Evolutionary conservation across 495 filamentous ascomycete species (phyloP).

Genomic region (Rostrohypoxylon terebratum): DNA sequence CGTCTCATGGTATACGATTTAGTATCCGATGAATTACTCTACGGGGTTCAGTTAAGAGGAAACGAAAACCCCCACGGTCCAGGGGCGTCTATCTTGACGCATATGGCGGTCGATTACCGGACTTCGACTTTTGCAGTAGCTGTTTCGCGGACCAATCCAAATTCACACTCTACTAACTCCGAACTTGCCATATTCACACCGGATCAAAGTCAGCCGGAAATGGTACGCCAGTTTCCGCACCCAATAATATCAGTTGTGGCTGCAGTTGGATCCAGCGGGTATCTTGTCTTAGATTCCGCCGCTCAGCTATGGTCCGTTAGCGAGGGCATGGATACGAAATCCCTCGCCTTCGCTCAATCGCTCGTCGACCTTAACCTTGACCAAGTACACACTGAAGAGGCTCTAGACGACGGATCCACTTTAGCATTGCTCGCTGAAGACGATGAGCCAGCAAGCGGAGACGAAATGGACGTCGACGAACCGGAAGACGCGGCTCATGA

Average conservation of each 20-base stretch:
- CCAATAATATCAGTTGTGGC: slow-evolving; percentile 67
- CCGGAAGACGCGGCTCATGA: slow-evolving; percentile 47
- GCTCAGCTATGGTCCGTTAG: slow-evolving; percentile 68
- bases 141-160: slow-evolving; percentile 53
- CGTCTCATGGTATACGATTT: slow-evolving; percentile 75
- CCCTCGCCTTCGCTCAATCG: slow-evolving; percentile 60
- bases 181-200: slow-evolving; percentile 70
- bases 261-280: slow-evolving; percentile 66
- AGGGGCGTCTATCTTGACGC: slow-evolving; percentile 55
- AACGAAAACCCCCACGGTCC: slow-evolving; percentile 30
- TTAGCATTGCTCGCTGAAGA: slow-evolving; percentile 45
- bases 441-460: slow-evolving; percentile 61
- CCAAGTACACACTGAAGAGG: slow-evolving; percentile 29
- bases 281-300: slow-evolving; percentile 68
- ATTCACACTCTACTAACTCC: slow-evolving; percentile 49
- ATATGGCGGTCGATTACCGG: slow-evolving; percentile 69
- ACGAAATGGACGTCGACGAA: slow-evolving; percentile 58
- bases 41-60: slow-evolving; percentile 56
- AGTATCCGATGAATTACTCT: slow-evolving; percentile 68
- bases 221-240: slow-evolving; percentile 59
- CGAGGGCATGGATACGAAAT: slow-evolving; percentile 61
- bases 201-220: slow-evolving; percentile 59
- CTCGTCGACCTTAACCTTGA: slow-evolving; percentile 61
- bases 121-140: slow-evolving; percentile 70
- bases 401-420: slow-evolving; percentile 26